These are phyloP conservation scores for Betula pendula DNA, from an alignment of 306 rosid genomes.

Conservation along the genomic window DNA sequence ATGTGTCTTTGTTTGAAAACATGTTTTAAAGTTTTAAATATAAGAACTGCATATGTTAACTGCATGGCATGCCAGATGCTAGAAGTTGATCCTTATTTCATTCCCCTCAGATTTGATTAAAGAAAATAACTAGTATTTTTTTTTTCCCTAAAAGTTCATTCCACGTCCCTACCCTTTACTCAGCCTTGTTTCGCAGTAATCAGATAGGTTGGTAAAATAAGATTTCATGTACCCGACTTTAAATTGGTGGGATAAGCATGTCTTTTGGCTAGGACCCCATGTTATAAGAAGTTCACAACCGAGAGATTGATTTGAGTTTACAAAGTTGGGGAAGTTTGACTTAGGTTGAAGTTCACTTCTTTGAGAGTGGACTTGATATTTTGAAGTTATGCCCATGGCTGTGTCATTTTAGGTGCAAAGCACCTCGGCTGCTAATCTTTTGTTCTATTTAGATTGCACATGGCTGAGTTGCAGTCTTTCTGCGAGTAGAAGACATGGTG, in stretches of 20 bases:
- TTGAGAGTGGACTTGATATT: neutral
- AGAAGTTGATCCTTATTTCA: neutral
- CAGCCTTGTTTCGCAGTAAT: neutral
- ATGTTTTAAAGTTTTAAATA: neutral
- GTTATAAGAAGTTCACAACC: too few species aligned
- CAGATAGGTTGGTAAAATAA: too few species aligned
- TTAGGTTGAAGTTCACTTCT: neutral
- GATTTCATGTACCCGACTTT: too few species aligned
- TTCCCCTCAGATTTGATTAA: neutral
- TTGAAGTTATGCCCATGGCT: neutral
- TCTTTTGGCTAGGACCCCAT: too few species aligned
- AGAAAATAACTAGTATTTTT: too few species aligned
- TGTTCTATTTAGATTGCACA: neutral
- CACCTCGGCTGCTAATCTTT: neutral
- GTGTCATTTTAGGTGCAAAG: neutral
- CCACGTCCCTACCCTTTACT: neutral
- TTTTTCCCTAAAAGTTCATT: too few species aligned
- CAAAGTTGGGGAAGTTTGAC: too few species aligned
- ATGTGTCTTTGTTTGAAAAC: neutral
- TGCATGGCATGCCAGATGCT: neutral
- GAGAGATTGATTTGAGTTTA: too few species aligned
- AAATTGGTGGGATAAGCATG: too few species aligned
- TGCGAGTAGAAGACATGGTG: neutral
- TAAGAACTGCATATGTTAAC: neutral
- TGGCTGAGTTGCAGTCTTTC: neutral